Conservation (phyloP, 169 alveolate genomes). For the Plasmodium knowlesi region DNA sequence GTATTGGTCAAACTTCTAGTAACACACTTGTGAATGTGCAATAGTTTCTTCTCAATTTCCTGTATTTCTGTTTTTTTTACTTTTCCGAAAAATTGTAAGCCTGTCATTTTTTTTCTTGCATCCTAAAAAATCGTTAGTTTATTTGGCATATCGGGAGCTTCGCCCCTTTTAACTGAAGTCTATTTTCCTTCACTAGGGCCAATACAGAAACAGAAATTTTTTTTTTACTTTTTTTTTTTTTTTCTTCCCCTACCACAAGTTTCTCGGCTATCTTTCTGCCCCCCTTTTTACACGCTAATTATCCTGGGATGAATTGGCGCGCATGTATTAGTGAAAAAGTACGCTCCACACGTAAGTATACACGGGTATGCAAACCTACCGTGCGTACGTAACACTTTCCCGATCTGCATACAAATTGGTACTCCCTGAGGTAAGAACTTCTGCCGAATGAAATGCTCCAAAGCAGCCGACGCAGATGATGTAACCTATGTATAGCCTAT, state of each 20-base stretch:
- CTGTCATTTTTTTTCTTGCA: constrained; percentile 46
- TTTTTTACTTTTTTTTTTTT: background rate
- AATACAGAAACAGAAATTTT: background rate
- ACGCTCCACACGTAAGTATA: background rate
- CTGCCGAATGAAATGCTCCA: background rate
- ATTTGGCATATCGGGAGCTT: background rate
- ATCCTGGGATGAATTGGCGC: background rate
- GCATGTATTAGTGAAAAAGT: background rate
- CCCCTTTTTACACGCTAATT: background rate
- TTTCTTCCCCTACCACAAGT: background rate
- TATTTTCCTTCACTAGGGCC: background rate
- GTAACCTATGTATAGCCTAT: background rate
- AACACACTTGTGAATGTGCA: constrained; percentile 63
- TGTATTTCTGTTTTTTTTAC: constrained; percentile 37
- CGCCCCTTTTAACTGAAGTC: background rate
- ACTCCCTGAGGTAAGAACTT: background rate
- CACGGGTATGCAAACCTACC: background rate
- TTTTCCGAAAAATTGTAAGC: constrained; percentile 58
- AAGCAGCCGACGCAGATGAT: too few species aligned
- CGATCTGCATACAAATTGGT: background rate
- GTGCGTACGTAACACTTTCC: background rate
- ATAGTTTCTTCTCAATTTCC: constrained; percentile 49
- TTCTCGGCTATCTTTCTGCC: background rate
- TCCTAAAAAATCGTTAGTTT: background rate
- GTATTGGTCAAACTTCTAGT: background rate